Evolutionary conservation across 2,329 filamentous ascomycete genomes (phyloP).

Genomic region (Phyllosticta citriasiana): DNA sequence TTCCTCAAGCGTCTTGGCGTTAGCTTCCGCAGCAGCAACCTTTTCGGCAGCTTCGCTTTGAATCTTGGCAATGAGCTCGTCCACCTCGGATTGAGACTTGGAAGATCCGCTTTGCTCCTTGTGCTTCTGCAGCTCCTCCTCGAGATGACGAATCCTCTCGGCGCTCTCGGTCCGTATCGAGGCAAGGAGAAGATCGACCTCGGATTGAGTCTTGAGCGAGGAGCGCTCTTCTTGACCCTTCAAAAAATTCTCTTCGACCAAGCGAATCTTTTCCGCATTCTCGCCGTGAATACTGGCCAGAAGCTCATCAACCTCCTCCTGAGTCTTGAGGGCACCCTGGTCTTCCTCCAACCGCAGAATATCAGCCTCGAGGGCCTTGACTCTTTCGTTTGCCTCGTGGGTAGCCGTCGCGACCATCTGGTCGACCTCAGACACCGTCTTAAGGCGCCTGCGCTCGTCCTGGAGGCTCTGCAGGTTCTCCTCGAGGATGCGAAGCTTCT

Average conservation of each 20-base stretch:
- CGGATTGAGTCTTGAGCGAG: conserved; percentile 4
- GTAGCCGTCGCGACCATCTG: conserved; percentile 1
- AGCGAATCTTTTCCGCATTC: neutral
- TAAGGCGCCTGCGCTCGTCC: conserved; percentile 6
- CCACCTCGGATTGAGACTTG: conserved; percentile 4
- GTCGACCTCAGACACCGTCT: conserved; percentile 5
- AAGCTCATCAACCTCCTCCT: neutral
- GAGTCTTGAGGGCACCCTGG: neutral
- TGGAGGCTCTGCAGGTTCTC: conserved; percentile 2
- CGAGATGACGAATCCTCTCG: neutral
- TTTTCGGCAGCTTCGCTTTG: conserved; percentile 3
- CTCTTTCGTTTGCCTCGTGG: conserved; percentile 1
- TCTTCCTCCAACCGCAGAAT: conserved; percentile 2
- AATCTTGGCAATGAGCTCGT: conserved; percentile 4
- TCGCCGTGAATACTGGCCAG: neutral
- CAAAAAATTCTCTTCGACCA: neutral
- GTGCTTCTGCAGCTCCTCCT: conserved; percentile 2
- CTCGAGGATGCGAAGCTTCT: conserved; percentile 3
- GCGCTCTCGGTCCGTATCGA: neutral
- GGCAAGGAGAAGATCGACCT: conserved; percentile 1
- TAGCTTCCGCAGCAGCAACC: conserved; percentile 5
- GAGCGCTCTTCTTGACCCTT: conserved; percentile 3
- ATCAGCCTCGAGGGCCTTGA: conserved; percentile 1
- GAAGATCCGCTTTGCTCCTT: neutral
- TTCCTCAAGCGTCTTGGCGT: neutral